phyloP scores from a whole-genome alignment of 306 rosid genomes.

The Heteromeles arbutifolia region DNA sequence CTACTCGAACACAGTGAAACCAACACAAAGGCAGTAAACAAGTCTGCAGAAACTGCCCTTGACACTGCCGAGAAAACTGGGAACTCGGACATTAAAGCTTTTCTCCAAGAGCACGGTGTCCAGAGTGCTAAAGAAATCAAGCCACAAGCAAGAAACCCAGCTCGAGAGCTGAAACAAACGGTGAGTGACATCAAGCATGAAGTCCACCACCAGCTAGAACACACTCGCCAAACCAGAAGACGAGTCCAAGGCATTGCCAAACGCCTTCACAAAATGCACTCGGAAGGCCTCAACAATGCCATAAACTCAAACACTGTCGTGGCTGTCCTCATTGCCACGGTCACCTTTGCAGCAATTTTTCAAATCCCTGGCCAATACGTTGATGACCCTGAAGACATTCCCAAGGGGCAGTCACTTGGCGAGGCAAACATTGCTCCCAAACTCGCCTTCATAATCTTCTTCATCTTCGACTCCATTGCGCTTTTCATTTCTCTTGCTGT shows the following conservation, averaged over 20 bases:
- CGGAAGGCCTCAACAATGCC: conserved; percentile 91
- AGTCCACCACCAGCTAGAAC: conserved; percentile 87
- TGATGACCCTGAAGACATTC: conserved; percentile 43
- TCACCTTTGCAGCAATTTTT: conserved; percentile 91
- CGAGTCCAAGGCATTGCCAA: conserved; percentile 96
- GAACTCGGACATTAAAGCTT: conserved; percentile 33
- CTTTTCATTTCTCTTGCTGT: conserved; percentile 92
- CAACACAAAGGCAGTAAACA: conserved; percentile 42
- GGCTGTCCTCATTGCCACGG: conserved; percentile 95
- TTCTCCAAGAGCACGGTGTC: conserved; percentile 62
- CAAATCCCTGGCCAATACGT: conserved; percentile 89
- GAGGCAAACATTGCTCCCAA: conserved; percentile 81
- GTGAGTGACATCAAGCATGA: conserved; percentile 95
- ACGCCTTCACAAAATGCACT: conserved; percentile 86
- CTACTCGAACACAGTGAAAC: conserved; percentile 52
- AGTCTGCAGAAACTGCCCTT: conserved; percentile 68
- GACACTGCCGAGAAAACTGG: conserved; percentile 89
- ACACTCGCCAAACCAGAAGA: conserved; percentile 88
- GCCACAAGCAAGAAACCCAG: conserved; percentile 45
- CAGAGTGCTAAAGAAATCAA: conserved; percentile 57
- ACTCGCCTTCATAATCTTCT: conserved; percentile 59
- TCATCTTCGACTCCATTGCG: conserved; percentile 77
- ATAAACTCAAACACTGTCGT: conserved; percentile 93
- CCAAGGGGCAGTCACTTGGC: conserved; percentile 59
- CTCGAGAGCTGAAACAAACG: conserved; percentile 81